These are phyloP conservation scores for Hansenula lynferdii DNA, from an alignment of 1,139 yeast species.

Conservation along the genomic window DNA sequence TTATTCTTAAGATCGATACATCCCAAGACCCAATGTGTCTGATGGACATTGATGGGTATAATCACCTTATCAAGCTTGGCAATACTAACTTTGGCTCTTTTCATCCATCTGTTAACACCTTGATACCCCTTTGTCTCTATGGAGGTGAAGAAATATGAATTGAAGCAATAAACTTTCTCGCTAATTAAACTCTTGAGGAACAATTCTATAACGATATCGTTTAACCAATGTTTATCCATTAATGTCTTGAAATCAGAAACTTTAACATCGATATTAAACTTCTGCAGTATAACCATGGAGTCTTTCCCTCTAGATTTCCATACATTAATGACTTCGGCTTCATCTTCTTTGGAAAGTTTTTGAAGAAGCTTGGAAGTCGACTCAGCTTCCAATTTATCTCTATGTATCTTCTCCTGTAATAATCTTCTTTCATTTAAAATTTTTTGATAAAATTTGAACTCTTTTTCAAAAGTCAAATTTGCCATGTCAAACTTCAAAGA, in stretches of 20 bases:
- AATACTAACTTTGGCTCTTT: slow-evolving; percentile 69
- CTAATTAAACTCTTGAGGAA: slow-evolving; percentile 56
- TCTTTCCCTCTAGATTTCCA: slow-evolving; percentile 30
- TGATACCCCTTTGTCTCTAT: slow-evolving; percentile 67
- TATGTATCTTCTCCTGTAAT: slow-evolving; percentile 32
- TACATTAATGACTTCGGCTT: slow-evolving; percentile 31
- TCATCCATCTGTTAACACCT: slow-evolving; percentile 89
- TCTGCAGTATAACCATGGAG: slow-evolving; percentile 32
- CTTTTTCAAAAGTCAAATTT: slow-evolving; percentile 26
- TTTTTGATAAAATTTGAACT: slow-evolving; percentile 36
- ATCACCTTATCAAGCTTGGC: slow-evolving; percentile 59
- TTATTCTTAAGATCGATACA: slow-evolving; percentile 59
- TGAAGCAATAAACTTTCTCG: slow-evolving; percentile 57
- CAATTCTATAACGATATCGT: slow-evolving; percentile 86
- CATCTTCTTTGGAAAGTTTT: slow-evolving; percentile 27
- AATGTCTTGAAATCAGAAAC: slow-evolving; percentile 69
- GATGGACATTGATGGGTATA: slow-evolving; percentile 78
- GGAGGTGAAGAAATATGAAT: slow-evolving; percentile 83
- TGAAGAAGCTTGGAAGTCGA: slow-evolving; percentile 21
- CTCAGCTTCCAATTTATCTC: slow-evolving; percentile 27
- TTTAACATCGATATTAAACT: slow-evolving; percentile 54
- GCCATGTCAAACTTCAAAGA: slow-evolving; percentile 20
- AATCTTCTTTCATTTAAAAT: slow-evolving; percentile 36
- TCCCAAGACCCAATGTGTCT: slow-evolving; percentile 92
- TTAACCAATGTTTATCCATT: slow-evolving; percentile 74